phyloP scores from a whole-genome alignment of 2,329 filamentous ascomycete genomes.

The Thielaviopsis ethacetica region DNA sequence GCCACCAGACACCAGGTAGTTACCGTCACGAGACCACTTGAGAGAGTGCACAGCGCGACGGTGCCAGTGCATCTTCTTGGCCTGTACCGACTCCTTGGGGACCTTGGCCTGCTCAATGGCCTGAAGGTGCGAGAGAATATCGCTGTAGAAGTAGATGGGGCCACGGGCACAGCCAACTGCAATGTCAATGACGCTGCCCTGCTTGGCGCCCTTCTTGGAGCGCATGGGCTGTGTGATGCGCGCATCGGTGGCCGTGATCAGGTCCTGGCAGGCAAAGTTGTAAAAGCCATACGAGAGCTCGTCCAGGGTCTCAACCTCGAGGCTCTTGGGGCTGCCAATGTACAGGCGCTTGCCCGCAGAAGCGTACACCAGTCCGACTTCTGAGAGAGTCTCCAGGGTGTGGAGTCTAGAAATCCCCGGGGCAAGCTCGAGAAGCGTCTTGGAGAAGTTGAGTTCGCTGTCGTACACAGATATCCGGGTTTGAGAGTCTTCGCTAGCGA shows the following conservation, averaged over 20 bases:
- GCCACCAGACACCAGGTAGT: conserved; percentile 88
- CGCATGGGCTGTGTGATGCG: conserved; percentile 21
- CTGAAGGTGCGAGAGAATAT: conserved; percentile 46
- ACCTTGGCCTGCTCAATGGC: conserved; percentile 22
- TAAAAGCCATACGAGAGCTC: conserved; percentile 25
- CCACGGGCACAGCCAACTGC: conserved; percentile 64
- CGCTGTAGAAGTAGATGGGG: conserved; percentile 65
- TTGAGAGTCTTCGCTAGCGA: background rate
- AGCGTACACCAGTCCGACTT: conserved; percentile 6
- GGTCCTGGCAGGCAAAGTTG: conserved; percentile 42
- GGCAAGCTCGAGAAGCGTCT: conserved; percentile 7
- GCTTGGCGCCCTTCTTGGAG: conserved; percentile 10
- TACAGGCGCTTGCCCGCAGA: conserved; percentile 23
- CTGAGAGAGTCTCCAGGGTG: conserved; percentile 5
- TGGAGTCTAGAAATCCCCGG: conserved; percentile 4
- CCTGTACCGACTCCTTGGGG: conserved; percentile 33
- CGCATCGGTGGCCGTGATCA: conserved; percentile 51
- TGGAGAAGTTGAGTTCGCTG: conserved; percentile 5
- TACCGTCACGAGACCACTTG: conserved; percentile 91
- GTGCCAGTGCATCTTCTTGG: conserved; percentile 78
- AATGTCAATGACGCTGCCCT: conserved; percentile 41
- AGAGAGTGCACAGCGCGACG: conserved; percentile 64
- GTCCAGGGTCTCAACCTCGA: conserved; percentile 15
- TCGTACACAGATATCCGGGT: conserved; percentile 11
- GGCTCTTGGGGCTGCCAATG: conserved; percentile 18